Base-by-base conservation (phyloP, 495 filamentous ascomycete species). In the Thermothielavioides terrestris region DNA sequence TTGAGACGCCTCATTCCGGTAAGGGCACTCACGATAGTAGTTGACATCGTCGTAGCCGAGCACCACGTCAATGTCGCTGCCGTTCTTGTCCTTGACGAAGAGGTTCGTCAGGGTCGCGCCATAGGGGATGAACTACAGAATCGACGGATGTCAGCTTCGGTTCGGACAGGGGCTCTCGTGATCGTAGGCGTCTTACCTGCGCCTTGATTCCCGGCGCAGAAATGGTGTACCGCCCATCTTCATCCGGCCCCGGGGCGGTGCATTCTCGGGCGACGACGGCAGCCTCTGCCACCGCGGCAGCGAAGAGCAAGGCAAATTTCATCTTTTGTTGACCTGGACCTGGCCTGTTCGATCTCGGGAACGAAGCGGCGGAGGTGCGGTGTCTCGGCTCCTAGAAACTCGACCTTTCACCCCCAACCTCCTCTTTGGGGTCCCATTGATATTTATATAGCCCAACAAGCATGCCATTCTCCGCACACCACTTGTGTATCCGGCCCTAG, bases 21-120 rank as follows among this genome's bases (percentile, higher is more conserved):
- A 18, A 26, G 28, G 14, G 4, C 6, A 42, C 47, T 42, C 9
- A 50, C 47, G 47, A n/a, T 50, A 50, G 15, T 50, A 72, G 6
- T 64, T 59, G 11, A 68, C 58, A 41, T 76, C 70, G 50, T 79
- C 74, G 48, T 77, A 75, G 18, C 75, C 75, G 5, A 78, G 63
- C 6, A 79, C 70, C 21, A 79, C 66, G 36, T 79, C 74, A 25
- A 75, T 60, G 26, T 77, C 72, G 14, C 74, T 54, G 42, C 76
- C 77, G 43, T 77, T 68, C 57, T 74, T 77, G 55, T 78, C 77
- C 49, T 73, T 72, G 38, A 80, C 75, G 52, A 75, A 75, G 22
- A 80, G 69, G 46, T 79, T 79, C 31, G 77, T 78, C 56, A 80
- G 66, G 26, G 70, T 69, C 32, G 77, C 77, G 40, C 73, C 74